phyloP scores from a whole-genome alignment of 2,329 filamentous ascomycete genomes.

The Pestalotiopsis sp. region DNA sequence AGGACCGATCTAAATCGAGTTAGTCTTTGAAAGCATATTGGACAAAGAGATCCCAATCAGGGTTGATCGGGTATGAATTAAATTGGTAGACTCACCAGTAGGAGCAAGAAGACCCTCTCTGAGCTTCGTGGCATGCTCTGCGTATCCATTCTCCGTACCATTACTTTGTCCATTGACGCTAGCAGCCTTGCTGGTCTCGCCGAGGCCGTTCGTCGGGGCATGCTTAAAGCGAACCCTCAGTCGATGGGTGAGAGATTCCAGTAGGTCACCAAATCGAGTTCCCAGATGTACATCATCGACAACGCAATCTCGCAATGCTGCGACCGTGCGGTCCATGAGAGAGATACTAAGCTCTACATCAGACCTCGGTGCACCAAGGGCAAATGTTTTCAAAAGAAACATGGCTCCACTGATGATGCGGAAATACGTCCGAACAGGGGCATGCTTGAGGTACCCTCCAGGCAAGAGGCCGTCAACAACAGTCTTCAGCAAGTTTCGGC shows the following conservation, averaged over 20 bases:
- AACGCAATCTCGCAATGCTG: slow-evolving; percentile 75
- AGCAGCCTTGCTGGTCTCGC: slow-evolving; percentile 27
- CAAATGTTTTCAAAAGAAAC: slow-evolving; percentile 84
- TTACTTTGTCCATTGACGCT: slow-evolving; percentile 30
- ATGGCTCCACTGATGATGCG: slow-evolving; percentile 84
- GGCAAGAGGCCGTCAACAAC: slow-evolving; percentile 78
- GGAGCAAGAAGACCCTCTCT: slow-evolving; percentile 30
- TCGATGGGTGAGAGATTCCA: slow-evolving; percentile 77
- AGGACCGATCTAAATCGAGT: slow-evolving; percentile 37
- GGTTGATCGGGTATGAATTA: neutral
- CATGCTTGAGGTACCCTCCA: slow-evolving; percentile 77
- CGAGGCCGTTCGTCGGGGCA: slow-evolving; percentile 51
- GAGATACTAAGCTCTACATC: slow-evolving; percentile 77
- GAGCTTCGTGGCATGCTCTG: slow-evolving; percentile 25
- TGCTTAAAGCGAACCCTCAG: slow-evolving; percentile 75
- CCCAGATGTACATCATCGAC: slow-evolving; percentile 85
- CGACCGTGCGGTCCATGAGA: slow-evolving; percentile 74
- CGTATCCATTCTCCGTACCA: slow-evolving; percentile 27
- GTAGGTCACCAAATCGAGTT: slow-evolving; percentile 80
- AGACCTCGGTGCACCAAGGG: slow-evolving; percentile 75
- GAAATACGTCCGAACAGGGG: slow-evolving; percentile 83
- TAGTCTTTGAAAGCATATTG: slow-evolving; percentile 15
- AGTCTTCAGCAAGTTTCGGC: slow-evolving; percentile 73
- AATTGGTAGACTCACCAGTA: slow-evolving; percentile 25
- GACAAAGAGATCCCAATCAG: neutral